These are phyloP conservation scores for Omphalotus guepiniiformis DNA, from an alignment of 768 basidiomycete species.

Conservation along the genomic window DNA sequence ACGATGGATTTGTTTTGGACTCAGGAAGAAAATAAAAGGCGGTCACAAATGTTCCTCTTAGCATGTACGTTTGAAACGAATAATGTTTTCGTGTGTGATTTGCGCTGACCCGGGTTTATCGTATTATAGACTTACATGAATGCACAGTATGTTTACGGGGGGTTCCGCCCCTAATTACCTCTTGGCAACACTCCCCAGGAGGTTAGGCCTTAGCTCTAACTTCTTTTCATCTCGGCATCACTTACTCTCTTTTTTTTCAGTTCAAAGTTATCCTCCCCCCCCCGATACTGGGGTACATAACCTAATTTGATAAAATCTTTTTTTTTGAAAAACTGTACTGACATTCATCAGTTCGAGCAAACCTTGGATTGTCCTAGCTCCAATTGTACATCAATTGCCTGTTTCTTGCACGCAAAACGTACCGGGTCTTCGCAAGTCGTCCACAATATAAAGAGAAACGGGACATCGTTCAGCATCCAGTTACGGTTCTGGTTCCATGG, in stretches of 20 bases:
- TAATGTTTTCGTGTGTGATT: neutral
- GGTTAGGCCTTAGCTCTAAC: slow-evolving; percentile 34
- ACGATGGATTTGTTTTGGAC: slow-evolving; percentile 75
- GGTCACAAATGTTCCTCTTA: slow-evolving; percentile 88
- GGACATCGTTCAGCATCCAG: slow-evolving; percentile 81
- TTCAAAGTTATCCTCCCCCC: slow-evolving; percentile 97
- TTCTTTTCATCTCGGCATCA: neutral
- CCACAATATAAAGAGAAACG: slow-evolving; percentile 88
- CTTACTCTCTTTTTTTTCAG: slow-evolving; percentile 25
- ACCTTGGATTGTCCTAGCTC: slow-evolving; percentile 89
- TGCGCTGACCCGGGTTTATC: slow-evolving; percentile 10
- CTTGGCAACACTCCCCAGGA: slow-evolving; percentile 82
- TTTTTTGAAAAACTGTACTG: neutral
- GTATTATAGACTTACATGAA: slow-evolving; percentile 98
- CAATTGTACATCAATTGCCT: slow-evolving; percentile 82
- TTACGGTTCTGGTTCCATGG: slow-evolving; percentile 97
- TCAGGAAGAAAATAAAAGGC: slow-evolving; percentile 67
- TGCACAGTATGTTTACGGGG: too few species aligned
- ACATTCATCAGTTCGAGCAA: slow-evolving; percentile 65
- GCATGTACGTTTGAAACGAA: slow-evolving; percentile 55
- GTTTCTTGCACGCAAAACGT: slow-evolving; percentile 93
- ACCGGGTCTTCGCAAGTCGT: slow-evolving; percentile 69
- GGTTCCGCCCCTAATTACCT: slow-evolving; percentile 79
- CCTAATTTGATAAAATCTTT: too few species aligned
- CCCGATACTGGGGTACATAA: slow-evolving; percentile 80